These are phyloP conservation scores for Colletotrichum somersetense DNA, from an alignment of 2,329 filamentous ascomycete genomes.

Conservation along the genomic window DNA sequence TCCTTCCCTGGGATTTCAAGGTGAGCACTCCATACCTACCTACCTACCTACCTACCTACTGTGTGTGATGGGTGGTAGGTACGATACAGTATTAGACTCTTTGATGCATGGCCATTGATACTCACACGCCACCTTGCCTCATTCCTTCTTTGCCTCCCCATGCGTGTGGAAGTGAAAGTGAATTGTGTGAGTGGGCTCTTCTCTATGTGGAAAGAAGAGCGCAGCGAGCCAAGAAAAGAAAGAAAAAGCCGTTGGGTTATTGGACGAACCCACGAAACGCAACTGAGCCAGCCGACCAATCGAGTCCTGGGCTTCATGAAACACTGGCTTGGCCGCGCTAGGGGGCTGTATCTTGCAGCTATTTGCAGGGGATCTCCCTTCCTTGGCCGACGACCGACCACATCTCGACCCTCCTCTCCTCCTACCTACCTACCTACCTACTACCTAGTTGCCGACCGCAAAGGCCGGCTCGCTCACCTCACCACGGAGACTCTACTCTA, in stretches of 20 bases:
- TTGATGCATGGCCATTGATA: constrained; percentile 20
- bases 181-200: constrained; percentile 12
- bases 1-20: constrained; percentile 13
- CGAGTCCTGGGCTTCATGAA: constrained; percentile 32
- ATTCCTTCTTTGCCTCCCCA: constrained; percentile 13
- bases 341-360: constrained; percentile 36
- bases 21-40: neutral
- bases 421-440: neutral
- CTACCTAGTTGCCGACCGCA: neutral
- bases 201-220: constrained; percentile 7
- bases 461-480: neutral
- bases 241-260: constrained; percentile 32
- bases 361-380: constrained; percentile 24
- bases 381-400: neutral
- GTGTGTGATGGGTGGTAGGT: too few relatives aligned
- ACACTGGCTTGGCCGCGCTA: constrained; percentile 32
- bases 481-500: neutral
- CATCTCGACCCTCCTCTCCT: constrained; percentile 4
- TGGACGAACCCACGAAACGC: constrained; percentile 32
- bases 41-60: too few relatives aligned
- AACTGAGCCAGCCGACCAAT: constrained; percentile 32
- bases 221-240: constrained; percentile 3
- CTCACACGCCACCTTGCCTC: constrained; percentile 26
- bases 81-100: neutral
- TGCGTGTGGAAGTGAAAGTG: neutral